Evolutionary conservation across 2,329 filamentous ascomycete species (phyloP), one percentile per base, ranked within the genome.

Genomic region (Trichoderma citrinoviride): DNA sequence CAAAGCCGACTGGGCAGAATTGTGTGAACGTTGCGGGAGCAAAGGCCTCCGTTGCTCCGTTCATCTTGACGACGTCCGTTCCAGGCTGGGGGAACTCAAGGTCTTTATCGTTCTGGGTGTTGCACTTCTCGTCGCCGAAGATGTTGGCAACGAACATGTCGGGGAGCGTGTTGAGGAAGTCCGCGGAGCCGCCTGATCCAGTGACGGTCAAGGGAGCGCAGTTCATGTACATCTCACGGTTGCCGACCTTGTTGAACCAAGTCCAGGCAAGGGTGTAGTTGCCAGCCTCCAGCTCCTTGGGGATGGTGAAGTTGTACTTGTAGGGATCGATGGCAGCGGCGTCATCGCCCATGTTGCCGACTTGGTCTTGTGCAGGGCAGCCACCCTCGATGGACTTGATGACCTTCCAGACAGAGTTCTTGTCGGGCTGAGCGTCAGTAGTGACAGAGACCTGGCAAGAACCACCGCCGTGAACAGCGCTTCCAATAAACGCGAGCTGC

Each of bases 191-290:
- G 0, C 77, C 78, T 0, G 67, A 69, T 8, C 85, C 85, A 0
- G 85, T 85, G 25, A 98, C 82, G 0, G 82, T 84, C 54, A 96
- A 77, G 0, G 91, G 87, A 0, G 90, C 92, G 71, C 94, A 99
- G 83, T 97, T 96, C 93, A 97, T 96, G 83, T 98, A 97, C 84
- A 97, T 92, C 75, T 98, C 95, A 1, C 93, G 89, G 80, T 97
- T 97, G 3, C 95, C 95, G 10, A 96, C 73, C 66, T 90, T 90
- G 81, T 98, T 98, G 78, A 96, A 87, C 95, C 95, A 98, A 0
- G 92, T 92, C 93, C 93, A 98, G 0, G 92, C 92, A 5, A 98
- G 82, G 0, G 88, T 91, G 27, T 90, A 93, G 46, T 93, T 84
- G 4, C 94, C 95, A 1, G 88, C 80, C 8, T 88, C 86, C 53